Evolutionary conservation across 371 early-diverging fungal genomes (phyloP).

Genomic region (Paraphysoderma sedebokerense): DNA sequence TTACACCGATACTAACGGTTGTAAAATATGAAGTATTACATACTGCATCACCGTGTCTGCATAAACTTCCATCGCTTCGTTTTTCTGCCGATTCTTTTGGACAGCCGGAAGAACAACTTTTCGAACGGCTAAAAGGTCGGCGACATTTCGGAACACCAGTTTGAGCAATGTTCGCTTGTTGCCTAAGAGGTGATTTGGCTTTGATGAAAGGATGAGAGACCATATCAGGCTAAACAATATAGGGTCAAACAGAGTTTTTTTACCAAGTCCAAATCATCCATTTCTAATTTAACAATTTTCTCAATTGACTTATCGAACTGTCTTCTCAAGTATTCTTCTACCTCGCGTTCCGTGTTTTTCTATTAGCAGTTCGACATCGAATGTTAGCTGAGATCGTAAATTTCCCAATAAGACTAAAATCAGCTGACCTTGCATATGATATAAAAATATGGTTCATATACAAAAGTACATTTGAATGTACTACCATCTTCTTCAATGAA

Average conservation of each 20-base stretch:
- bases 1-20: neutral
- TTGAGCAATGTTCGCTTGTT: slow-evolving; percentile 51
- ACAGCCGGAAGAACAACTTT: slow-evolving; percentile 49
- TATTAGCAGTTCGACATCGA: slow-evolving; percentile 1
- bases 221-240: neutral
- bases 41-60: slow-evolving; percentile 11
- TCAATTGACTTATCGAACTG: slow-evolving; percentile 48
- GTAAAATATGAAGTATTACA: neutral
- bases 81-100: slow-evolving; percentile 43
- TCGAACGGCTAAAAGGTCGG: slow-evolving; percentile 58
- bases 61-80: slow-evolving; percentile 38
- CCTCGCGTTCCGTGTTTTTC: slow-evolving; percentile 41
- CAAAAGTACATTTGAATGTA: slow-evolving; percentile 69
- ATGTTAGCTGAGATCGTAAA: no score
- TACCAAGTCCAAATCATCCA: slow-evolving; percentile 79
- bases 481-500: slow-evolving; percentile 79
- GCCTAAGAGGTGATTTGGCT: slow-evolving; percentile 83
- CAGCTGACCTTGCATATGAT: slow-evolving; percentile 65
- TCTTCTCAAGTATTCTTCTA: slow-evolving; percentile 70
- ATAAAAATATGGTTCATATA: slow-evolving; percentile 80
- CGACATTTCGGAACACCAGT: slow-evolving; percentile 62
- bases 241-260: neutral
- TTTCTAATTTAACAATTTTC: slow-evolving; percentile 39
- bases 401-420: no score
- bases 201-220: neutral